Percentiles rank a stretch among this genome's conserved stretches.
Evolutionary conservation across 768 basidiomycete genomes (phyloP).

Genomic region (Kwoniella sp.): DNA sequence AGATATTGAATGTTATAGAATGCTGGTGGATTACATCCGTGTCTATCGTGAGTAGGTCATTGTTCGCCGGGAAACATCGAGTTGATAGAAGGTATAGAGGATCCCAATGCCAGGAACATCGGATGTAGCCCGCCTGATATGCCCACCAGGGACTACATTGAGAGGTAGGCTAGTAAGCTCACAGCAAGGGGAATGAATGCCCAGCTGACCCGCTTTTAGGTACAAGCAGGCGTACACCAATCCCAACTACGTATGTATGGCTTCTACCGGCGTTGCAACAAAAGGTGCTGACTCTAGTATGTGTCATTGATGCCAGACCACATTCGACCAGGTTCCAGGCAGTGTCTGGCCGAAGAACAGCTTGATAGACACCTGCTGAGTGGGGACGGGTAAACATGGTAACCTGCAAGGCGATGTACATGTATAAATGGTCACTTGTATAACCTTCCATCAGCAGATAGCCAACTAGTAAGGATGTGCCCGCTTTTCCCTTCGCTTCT

Average conservation of each 20-base stretch:
- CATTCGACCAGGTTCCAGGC: conserved; percentile 26
- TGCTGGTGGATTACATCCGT: conserved; percentile 82
- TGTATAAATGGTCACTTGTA: neutral
- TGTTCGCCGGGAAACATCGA: too few relatives aligned
- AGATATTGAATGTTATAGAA: conserved; percentile 56
- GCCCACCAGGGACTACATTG: conserved; percentile 83
- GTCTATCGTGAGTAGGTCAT: conserved; percentile 66
- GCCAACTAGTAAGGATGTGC: conserved; percentile 12
- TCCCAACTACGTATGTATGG: conserved; percentile 43
- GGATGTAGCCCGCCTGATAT: conserved; percentile 76
- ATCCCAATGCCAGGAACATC: conserved; percentile 56
- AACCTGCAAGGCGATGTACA: neutral
- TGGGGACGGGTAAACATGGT: neutral
- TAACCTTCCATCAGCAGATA: too few relatives aligned
- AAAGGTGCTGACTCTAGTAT: neutral
- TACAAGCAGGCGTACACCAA: conserved; percentile 41
- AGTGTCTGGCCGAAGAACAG: conserved; percentile 36
- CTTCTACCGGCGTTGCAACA: neutral
- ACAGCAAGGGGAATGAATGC: neutral
- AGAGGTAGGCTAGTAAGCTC: too few relatives aligned
- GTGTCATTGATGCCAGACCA: conserved; percentile 22
- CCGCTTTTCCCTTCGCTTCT: conserved; percentile 16
- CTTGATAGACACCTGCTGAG: conserved; percentile 38
- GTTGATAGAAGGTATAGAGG: conserved; percentile 31
- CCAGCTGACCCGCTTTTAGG: conserved; percentile 4